These are phyloP conservation scores for Arbutus unedo DNA, from an alignment of 148 eudicot genomes.

Conservation along the genomic window DNA sequence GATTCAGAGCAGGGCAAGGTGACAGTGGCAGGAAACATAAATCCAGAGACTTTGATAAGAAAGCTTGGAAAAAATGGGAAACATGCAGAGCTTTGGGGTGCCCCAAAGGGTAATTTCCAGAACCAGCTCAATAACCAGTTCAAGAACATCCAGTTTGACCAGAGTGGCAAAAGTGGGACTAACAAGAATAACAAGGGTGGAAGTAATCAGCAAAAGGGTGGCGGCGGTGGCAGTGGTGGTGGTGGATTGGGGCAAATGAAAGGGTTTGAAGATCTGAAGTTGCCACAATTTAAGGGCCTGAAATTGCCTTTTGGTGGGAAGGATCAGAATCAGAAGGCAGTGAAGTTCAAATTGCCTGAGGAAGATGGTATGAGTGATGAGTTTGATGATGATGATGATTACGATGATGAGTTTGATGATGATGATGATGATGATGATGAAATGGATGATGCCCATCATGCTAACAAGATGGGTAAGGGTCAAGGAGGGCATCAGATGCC, in stretches of 20 bases:
- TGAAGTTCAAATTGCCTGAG: constrained; percentile 40
- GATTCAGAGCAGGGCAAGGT: constrained; percentile 56
- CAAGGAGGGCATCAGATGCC: constrained; percentile 39
- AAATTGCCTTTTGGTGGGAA: constrained; percentile 26
- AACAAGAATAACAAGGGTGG: constrained; percentile 31
- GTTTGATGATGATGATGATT: constrained; percentile 23
- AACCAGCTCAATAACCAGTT: constrained; percentile 35
- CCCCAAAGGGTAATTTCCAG: constrained; percentile 21
- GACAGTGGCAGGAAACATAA: constrained; percentile 47
- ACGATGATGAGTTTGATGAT: constrained; percentile 31
- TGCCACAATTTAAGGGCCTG: constrained; percentile 41
- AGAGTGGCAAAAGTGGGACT: constrained; percentile 30
- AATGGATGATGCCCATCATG: constrained; percentile 19
- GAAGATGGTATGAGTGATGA: constrained; percentile 34
- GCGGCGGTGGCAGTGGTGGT: constrained; percentile 19
- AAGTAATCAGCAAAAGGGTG: constrained; percentile 34
- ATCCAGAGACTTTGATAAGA: constrained; percentile 42
- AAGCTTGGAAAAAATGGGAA: constrained; percentile 51
- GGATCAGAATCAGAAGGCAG: constrained; percentile 32
- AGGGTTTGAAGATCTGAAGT: constrained; percentile 43
- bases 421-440: constrained; percentile 48
- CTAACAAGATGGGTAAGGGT: constrained; percentile 47
- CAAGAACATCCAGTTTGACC: constrained; percentile 42
- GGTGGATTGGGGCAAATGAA: constrained; percentile 26
- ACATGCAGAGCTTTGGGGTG: constrained; percentile 53